These are phyloP conservation scores for Lentithecium fluviatile DNA, from an alignment of 495 filamentous ascomycete genomes.

Conservation along the genomic window DNA sequence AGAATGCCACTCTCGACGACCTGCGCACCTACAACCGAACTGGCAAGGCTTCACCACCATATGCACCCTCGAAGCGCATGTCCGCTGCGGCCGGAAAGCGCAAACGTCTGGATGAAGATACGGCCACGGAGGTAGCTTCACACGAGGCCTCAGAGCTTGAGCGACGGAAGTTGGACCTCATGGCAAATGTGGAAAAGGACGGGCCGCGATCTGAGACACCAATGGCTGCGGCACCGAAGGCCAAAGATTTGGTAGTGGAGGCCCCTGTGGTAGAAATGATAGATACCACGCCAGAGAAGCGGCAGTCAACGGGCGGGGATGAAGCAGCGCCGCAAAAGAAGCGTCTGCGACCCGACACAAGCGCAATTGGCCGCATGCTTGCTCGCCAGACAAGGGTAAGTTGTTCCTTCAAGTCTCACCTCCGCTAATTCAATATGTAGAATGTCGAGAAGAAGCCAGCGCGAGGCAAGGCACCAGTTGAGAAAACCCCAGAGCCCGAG, in stretches of 20 bases:
- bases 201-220: too few relatives aligned
- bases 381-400: constrained; percentile 6
- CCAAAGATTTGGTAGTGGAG: neutral
- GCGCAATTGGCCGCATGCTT: constrained; percentile 11
- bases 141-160: neutral
- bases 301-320: neutral
- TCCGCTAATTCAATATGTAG: too few relatives aligned
- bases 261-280: too few relatives aligned
- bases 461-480: too few relatives aligned
- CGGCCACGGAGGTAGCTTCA: too few relatives aligned
- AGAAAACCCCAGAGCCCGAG: neutral
- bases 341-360: neutral
- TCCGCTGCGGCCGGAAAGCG: neutral
- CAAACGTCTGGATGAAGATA: neutral
- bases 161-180: neutral
- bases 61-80: too few relatives aligned
- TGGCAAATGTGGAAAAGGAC: neutral
- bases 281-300: constrained; percentile 1
- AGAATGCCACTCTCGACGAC: too few relatives aligned
- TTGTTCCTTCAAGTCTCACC: neutral
- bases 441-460: too few relatives aligned
- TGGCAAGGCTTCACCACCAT: too few relatives aligned
- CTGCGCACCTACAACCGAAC: too few relatives aligned
- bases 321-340: neutral
- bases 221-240: neutral